phyloP scores from a whole-genome alignment of 2,329 filamentous ascomycete species.

The Pseudonectria foliicola region DNA sequence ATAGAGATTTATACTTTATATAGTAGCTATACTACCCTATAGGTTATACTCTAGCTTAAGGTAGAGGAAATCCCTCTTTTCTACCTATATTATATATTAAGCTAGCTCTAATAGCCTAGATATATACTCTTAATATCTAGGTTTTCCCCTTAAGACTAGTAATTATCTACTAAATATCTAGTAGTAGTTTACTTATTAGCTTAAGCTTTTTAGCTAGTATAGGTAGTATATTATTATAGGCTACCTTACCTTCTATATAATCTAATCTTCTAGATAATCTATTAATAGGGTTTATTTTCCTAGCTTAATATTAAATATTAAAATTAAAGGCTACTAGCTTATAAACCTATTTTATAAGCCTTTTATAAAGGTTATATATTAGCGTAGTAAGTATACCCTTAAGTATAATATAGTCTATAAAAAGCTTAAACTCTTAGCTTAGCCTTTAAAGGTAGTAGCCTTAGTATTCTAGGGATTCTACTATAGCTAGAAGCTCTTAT shows the following conservation, averaged over 20 bases:
- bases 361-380: neutral
- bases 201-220: too few species aligned
- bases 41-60: too few species aligned
- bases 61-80: too few species aligned
- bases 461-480: slow-evolving; percentile 1
- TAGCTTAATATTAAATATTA: slow-evolving; percentile 1
- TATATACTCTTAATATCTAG: too few species aligned
- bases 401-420: slow-evolving; percentile 3
- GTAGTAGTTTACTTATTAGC: neutral
- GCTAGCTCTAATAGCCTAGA: neutral
- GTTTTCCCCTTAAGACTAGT: too few species aligned
- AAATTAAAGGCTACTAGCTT: neutral
- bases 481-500: slow-evolving; percentile 1
- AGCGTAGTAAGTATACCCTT: neutral
- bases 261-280: neutral
- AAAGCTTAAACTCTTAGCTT: too few species aligned
- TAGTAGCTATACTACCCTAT: too few species aligned
- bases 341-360: slow-evolving; percentile 1
- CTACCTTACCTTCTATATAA: too few species aligned
- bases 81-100: too few species aligned
- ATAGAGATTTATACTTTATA: too few species aligned
- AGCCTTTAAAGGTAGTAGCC: neutral
- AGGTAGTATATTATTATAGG: too few species aligned
- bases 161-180: too few species aligned
- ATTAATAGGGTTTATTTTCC: neutral